Percentiles rank a stretch among this genome's conserved stretches.
phyloP scores from a whole-genome alignment of 176 grass and related monocot genomes.

The Oryza longistaminata region DNA sequence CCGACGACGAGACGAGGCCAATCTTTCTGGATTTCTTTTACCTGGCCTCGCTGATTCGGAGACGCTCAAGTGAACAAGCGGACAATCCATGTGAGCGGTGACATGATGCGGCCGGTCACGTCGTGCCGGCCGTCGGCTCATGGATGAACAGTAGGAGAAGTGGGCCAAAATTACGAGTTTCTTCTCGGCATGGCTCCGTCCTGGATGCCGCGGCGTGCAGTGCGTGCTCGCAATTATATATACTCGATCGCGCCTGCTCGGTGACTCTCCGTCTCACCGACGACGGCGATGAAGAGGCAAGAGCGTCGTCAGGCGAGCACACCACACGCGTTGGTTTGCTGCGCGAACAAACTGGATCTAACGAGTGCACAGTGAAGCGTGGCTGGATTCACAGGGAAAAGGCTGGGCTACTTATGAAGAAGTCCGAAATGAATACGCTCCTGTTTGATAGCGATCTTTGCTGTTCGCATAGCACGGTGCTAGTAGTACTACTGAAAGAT shows the following conservation, averaged over 20 bases:
- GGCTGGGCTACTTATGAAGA: background rate
- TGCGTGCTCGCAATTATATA: background rate
- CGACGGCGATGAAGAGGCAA: background rate
- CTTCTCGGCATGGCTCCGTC: background rate
- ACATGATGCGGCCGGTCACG: background rate
- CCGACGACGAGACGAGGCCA: background rate
- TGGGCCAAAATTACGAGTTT: background rate
- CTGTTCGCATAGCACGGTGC: background rate
- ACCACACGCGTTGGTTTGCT: background rate
- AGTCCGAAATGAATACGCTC: background rate
- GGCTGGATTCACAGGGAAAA: background rate
- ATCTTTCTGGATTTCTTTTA: background rate
- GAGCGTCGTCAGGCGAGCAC: background rate
- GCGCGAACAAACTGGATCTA: background rate
- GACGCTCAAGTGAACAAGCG: background rate
- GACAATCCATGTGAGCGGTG: slow-evolving; percentile 26
- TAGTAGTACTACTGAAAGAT: background rate
- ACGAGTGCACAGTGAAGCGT: background rate
- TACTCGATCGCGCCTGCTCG: background rate
- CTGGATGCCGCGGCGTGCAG: background rate
- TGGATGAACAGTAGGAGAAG: background rate
- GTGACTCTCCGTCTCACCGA: background rate
- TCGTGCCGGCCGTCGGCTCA: background rate
- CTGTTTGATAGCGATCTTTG: too few relatives aligned
- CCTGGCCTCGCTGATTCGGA: background rate